phyloP scores from a whole-genome alignment of 345 rosid genomes.

The Salix viminalis region DNA sequence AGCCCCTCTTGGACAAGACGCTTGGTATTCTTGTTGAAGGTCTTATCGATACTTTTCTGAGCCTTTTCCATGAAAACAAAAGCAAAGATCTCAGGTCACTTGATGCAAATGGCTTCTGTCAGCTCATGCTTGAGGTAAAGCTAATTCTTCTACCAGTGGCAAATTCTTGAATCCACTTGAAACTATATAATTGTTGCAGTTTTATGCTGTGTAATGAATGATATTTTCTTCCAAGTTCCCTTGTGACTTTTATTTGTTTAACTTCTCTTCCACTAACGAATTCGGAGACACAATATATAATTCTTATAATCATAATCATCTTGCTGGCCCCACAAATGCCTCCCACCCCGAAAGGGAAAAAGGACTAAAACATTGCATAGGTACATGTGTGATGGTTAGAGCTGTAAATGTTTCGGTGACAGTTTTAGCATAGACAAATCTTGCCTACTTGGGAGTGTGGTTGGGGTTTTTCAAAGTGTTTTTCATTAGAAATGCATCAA shows the following conservation, averaged over 20 bases:
- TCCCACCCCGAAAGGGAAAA: neutral
- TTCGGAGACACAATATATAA: neutral
- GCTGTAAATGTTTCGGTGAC: neutral
- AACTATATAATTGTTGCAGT: neutral
- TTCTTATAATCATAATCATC: neutral
- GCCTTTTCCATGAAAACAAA: constrained; percentile 73
- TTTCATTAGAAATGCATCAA: too few species aligned
- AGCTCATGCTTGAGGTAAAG: constrained; percentile 92
- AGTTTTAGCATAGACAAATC: neutral
- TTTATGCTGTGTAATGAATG: neutral
- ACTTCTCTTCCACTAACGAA: neutral
- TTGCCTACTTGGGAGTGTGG: too few species aligned
- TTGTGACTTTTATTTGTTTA: neutral
- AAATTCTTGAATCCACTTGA: neutral
- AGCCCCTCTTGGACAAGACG: constrained; percentile 87
- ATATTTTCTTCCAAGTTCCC: neutral
- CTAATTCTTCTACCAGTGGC: neutral
- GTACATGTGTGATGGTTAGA: neutral
- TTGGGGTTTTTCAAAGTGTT: too few species aligned
- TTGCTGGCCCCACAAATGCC: neutral
- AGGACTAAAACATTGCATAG: neutral
- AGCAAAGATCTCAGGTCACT: constrained; percentile 56
- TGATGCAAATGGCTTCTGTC: constrained; percentile 95
- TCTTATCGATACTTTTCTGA: constrained; percentile 80
- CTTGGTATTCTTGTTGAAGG: constrained; percentile 95